Base-by-base conservation (phyloP, 78 protist genomes). In the Dictyostelium citrinum region DNA sequence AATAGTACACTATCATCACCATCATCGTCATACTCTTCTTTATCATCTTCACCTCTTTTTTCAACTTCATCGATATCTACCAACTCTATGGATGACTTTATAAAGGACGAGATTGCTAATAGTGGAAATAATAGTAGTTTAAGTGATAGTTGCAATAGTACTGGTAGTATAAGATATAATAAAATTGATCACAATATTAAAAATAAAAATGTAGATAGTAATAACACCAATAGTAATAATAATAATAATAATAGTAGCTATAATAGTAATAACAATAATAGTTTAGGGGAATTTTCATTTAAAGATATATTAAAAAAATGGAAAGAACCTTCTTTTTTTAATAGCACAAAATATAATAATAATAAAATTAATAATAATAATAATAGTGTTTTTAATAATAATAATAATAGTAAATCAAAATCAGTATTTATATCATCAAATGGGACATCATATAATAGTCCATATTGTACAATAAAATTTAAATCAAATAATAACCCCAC, bases 251-350 rank as follows among this genome's bases (percentile, higher is more conserved):
- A 75, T 5, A 41, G 11, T 75, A 75, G 6, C 14, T 45, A 8
- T 45, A 33, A 10, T 29, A 46, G 6, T 37, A 29, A 31, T 29
- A 31, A 49, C 29, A 41, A 22, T n/a, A 75, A 8, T 75, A 75
- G n/a, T 41, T 39, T 22, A 1, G 81, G 55, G 1, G 41, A n/a
- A n/a, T 41, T 75, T 75, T 45, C 84, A 55, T 82, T 82, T 27
- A 43, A 82, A 82, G 77, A 64, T 82, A 64, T 82, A n/a, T 82
- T 82, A 64, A 82, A 82, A 20, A 82, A 82, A 27, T 82, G 88
- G 88, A 82, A 64, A 64, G 70, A 82, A 20, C 75, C 88, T 35
- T 16, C 72, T 33, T 55, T 45, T 55, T 55, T 55, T 16, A 29
- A 9, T 49, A 27, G 39, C 9, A 7, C 60, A 10, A 31, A 81